These are phyloP conservation scores for Austroboletus rostrupii DNA, from an alignment of 1,284 basidiomycete species.

Conservation along the genomic window DNA sequence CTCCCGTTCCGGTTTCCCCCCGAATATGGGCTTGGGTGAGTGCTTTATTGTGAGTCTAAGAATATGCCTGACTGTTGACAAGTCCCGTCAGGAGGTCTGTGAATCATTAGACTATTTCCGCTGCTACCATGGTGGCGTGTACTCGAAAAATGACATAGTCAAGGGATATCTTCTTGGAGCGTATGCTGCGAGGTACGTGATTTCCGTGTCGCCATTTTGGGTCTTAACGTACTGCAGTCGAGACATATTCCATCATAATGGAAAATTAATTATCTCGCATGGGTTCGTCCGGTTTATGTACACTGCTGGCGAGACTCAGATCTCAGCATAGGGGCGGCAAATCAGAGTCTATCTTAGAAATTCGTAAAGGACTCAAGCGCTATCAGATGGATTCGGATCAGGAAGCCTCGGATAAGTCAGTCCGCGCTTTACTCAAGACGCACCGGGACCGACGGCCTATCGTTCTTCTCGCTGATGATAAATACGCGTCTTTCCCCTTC, in stretches of 20 bases:
- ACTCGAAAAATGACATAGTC: conserved; percentile 54
- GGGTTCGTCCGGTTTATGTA: conserved; percentile 45
- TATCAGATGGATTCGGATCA: conserved; percentile 55
- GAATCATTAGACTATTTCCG: conserved; percentile 72
- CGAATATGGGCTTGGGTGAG: conserved; percentile 54
- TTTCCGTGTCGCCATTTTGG: background rate
- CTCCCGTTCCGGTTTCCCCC: conserved; percentile 35
- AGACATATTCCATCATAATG: conserved; percentile 58
- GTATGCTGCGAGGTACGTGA: conserved; percentile 55
- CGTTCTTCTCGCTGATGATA: conserved; percentile 66
- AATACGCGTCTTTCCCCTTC: conserved; percentile 67
- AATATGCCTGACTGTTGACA: conserved; percentile 9
- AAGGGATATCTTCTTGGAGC: conserved; percentile 72
- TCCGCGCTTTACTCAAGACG: conserved; percentile 60
- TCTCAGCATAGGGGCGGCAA: conserved; percentile 55
- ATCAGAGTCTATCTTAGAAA: conserved; percentile 48
- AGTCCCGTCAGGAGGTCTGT: conserved; percentile 80
- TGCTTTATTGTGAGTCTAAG: background rate
- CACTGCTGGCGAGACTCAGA: conserved; percentile 1
- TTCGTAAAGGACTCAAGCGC: conserved; percentile 35
- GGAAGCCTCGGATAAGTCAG: conserved; percentile 60
- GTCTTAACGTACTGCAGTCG: conserved; percentile 42
- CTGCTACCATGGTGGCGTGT: conserved; percentile 75
- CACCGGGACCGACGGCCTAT: conserved; percentile 50
- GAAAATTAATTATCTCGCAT: conserved; percentile 73